Conservation (phyloP, 2,329 filamentous ascomycete species). For the Nemania sp. region DNA sequence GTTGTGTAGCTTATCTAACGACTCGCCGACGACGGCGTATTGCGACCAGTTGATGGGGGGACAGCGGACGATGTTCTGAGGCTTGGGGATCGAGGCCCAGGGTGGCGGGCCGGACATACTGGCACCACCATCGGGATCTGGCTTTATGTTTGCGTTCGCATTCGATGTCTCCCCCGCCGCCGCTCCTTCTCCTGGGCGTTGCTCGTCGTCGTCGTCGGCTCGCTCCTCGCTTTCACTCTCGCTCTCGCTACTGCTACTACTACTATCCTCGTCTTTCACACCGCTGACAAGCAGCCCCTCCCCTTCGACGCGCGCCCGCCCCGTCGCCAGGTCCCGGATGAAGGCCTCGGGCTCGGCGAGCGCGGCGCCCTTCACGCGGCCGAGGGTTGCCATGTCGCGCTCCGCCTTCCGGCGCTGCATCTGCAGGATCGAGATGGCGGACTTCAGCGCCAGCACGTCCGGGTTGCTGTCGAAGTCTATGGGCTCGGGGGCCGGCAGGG, state of each 20-base stretch:
- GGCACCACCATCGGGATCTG: slow-evolving; percentile 14
- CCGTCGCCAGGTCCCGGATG: slow-evolving; percentile 72
- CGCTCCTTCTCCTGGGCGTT: not conserved
- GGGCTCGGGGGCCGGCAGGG: slow-evolving; percentile 62
- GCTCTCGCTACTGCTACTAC: slow-evolving; percentile 44
- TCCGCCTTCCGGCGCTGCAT: slow-evolving; percentile 84
- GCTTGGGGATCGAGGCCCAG: slow-evolving; percentile 77
- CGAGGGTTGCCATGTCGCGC: slow-evolving; percentile 78
- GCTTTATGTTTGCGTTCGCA: slow-evolving; percentile 15
- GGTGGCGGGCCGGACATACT: slow-evolving; percentile 39
- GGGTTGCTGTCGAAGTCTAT: slow-evolving; percentile 76
- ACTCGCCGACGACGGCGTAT: slow-evolving; percentile 88
- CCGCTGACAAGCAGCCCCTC: slow-evolving; percentile 46
- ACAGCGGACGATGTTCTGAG: slow-evolving; percentile 85
- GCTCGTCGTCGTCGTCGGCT: slow-evolving; percentile 42
- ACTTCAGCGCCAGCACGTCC: slow-evolving; percentile 87
- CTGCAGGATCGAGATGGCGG: slow-evolving; percentile 87
- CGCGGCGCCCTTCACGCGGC: slow-evolving; percentile 77
- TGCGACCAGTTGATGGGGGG: slow-evolving; percentile 95
- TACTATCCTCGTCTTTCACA: slow-evolving; percentile 42
- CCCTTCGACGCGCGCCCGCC: slow-evolving; percentile 64
- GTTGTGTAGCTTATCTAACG: slow-evolving; percentile 84
- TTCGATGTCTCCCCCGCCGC: too few species aligned
- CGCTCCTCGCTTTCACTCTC: slow-evolving; percentile 26
- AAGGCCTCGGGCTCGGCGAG: slow-evolving; percentile 79